A percentile compares a stretch with the other conserved stretches of the same genome.
phyloP scores from a whole-genome alignment of 306 rosid species.

The Dalbergia cochinchinensis region DNA sequence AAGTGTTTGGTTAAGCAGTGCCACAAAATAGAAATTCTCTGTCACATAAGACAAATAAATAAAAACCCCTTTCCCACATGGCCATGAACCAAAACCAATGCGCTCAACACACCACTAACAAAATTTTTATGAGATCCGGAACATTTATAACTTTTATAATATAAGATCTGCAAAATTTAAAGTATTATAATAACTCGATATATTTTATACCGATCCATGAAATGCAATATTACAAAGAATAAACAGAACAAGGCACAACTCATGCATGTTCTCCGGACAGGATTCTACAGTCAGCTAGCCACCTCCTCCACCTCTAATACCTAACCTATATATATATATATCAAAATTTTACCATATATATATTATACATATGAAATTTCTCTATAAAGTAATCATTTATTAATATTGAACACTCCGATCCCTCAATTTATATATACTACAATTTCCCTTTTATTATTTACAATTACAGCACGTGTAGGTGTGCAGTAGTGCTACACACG shows the following conservation, averaged over 20 bases:
- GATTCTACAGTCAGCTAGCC: slow-evolving; percentile 47
- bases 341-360: slow-evolving; percentile 43
- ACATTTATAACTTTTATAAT: background rate
- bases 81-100: slow-evolving; percentile 25
- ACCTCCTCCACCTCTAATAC: background rate
- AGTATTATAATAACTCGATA: background rate
- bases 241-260: slow-evolving; percentile 31
- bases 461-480: slow-evolving; percentile 31
- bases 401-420: background rate
- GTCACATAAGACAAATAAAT: slow-evolving; percentile 13
- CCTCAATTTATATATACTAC: background rate
- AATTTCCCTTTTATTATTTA: slow-evolving; percentile 39
- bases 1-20: slow-evolving; percentile 33
- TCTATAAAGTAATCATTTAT: slow-evolving; percentile 28
- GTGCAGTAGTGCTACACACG: background rate
- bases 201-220: slow-evolving; percentile 1
- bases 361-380: slow-evolving; percentile 13
- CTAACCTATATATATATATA: slow-evolving; percentile 14
- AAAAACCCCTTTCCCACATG: slow-evolving; percentile 19
- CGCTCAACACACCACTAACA: background rate
- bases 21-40: slow-evolving; percentile 1
- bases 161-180: slow-evolving; percentile 33
- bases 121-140: background rate
- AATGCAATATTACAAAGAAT: slow-evolving; percentile 9
- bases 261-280: slow-evolving; percentile 33